phyloP scores from a whole-genome alignment of 106 monocot genomes.

The Allium sativum region DNA sequence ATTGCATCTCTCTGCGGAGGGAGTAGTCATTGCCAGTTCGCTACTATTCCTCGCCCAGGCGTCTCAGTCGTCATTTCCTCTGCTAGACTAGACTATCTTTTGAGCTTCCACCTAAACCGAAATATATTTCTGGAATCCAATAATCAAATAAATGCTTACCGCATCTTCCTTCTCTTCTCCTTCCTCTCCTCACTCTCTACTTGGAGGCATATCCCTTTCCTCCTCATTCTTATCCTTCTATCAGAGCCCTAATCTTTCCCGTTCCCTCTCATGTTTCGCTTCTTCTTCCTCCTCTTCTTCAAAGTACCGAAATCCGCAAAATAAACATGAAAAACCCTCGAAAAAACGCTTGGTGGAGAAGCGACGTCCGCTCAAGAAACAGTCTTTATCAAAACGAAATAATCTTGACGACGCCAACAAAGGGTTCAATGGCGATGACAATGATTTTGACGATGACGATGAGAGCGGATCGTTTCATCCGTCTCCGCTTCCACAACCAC shows the following conservation, averaged over 20 bases:
- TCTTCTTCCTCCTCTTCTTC: conserved; percentile 21
- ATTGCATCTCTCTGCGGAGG: no score
- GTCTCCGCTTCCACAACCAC: conserved; percentile 73
- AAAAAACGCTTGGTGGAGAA: neutral
- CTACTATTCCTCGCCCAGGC: no score
- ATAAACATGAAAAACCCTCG: neutral
- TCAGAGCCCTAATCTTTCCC: neutral
- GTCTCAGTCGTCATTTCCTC: no score
- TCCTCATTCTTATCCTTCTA: neutral
- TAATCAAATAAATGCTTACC: neutral
- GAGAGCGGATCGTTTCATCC: conserved; percentile 1
- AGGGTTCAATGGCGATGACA: no score
- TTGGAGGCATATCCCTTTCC: neutral
- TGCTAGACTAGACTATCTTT: no score
- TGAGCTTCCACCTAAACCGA: no score
- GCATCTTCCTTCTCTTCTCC: neutral
- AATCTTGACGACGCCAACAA: conserved; percentile 7
- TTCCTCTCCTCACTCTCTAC: neutral
- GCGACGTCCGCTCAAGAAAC: conserved; percentile 17
- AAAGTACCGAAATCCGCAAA: conserved; percentile 26
- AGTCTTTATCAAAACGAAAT: neutral
- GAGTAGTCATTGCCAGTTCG: no score
- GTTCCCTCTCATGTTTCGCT: neutral
- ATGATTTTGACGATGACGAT: neutral
- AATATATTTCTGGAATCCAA: no score